Evolutionary conservation across 805 yeast species (phyloP), one percentile per base, ranked within the genome.

Genomic region (Metschnikowia continentalis): DNA sequence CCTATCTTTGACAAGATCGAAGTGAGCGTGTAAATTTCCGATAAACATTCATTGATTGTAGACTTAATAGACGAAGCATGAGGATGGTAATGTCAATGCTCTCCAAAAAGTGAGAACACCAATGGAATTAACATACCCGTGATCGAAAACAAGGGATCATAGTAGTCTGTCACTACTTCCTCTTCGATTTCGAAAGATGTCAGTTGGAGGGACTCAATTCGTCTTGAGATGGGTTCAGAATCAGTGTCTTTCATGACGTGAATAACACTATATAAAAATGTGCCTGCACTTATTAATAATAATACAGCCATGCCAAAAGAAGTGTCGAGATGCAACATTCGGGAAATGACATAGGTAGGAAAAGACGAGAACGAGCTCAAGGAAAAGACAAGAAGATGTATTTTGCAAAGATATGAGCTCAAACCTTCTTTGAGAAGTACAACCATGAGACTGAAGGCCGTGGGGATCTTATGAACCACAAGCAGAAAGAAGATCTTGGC

Each of bases 381-480:
- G 0, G 90, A 70, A 60, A 87, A 87, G 2, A 75, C 59, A 6
- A 70, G 61, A 32, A 86, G 57, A 58, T 84, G 86, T 23, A 75
- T 63, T 46, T 72, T 56, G 20, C 80, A 69, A 23, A 66, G 55
- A 20, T 57, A 44, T 33, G 59, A 50, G 32, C 70, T 43, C 2
- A 75, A 51, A 4, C 74, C 71, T 35, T 69, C 67, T 32, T 71
- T 66, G 10, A 79, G 58, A 32, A 87, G 69, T 14, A 85, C 71
- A 1, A 88, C 75, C 4, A 80, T 64, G 39, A 87, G 71, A 38
- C 90, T 86, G 63, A 87, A 83, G 5, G 89, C 76, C 0, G 92
- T 84, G 0, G 94, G 94, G 5, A 86, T 70, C 64, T 87, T 87
- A 70, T 87, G 94, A 32, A 84, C 61, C 52, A 86, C 72, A 30